A percentile compares a stretch with the other conserved stretches of the same genome.
Conservation (phyloP, 306 rosid species). For the Bauhinia variegata region DNA sequence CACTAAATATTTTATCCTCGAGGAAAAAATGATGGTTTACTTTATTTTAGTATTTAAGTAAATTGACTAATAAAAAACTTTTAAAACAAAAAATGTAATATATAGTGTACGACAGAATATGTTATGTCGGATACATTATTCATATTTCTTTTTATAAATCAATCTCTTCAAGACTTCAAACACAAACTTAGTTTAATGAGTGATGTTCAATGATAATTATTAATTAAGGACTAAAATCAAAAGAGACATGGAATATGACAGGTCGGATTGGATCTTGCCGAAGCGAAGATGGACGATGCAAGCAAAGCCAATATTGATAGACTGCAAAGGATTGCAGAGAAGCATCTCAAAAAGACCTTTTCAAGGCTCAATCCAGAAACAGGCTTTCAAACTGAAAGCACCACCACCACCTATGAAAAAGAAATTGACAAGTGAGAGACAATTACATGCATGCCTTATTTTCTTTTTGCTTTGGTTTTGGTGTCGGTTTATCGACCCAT, state of each 20-base stretch:
- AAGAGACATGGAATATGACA: not conserved
- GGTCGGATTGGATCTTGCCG: conserved; percentile 10
- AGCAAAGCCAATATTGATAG: not conserved
- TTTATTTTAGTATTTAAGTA: no score
- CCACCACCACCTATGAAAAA: conserved; percentile 15
- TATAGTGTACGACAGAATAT: no score
- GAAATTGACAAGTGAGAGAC: not conserved
- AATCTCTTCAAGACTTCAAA: no score
- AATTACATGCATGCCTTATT: not conserved
- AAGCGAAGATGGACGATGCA: conserved; percentile 12
- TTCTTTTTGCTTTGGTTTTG: not conserved
- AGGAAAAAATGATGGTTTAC: no score
- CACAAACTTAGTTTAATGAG: no score
- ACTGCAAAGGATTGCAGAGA: not conserved
- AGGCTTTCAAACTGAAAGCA: not conserved
- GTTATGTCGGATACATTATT: no score
- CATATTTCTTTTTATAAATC: no score
- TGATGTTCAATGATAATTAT: no score
- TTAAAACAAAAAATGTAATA: no score
- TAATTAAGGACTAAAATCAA: not conserved
- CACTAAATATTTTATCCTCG: no score
- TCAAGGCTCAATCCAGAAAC: conserved; percentile 1
- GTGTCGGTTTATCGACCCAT: not conserved
- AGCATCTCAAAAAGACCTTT: not conserved
- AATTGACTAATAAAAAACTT: no score